phyloP scores from a whole-genome alignment of 129 eudicot species.

The Ambrosia artemisiifolia region DNA sequence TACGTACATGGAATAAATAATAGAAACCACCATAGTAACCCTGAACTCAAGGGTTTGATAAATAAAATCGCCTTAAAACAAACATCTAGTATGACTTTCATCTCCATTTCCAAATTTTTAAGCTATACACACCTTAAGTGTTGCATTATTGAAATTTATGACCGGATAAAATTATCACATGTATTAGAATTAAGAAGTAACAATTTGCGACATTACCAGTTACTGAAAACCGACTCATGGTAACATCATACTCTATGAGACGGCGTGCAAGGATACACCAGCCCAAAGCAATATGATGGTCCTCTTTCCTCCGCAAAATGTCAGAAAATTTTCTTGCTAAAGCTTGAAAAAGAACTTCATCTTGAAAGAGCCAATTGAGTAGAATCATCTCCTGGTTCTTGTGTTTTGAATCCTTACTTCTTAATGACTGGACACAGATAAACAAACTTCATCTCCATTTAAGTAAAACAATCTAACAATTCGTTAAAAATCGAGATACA shows the following conservation, averaged over 20 bases:
- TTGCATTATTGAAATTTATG: background rate
- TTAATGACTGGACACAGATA: constrained; percentile 45
- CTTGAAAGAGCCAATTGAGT: constrained; percentile 86
- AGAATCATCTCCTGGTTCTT: constrained; percentile 66
- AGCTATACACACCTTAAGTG: background rate
- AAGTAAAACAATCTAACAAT: background rate
- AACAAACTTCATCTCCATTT: background rate
- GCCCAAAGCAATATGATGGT: constrained; percentile 70
- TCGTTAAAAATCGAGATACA: background rate
- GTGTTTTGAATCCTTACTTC: constrained; percentile 47
- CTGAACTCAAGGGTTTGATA: background rate
- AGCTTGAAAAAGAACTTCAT: constrained; percentile 53
- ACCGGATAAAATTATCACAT: background rate
- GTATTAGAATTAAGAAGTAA: constrained; percentile 3
- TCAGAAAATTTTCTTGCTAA: constrained; percentile 44
- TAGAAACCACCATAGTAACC: background rate
- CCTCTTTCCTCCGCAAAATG: constrained; percentile 63
- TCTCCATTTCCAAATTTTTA: background rate
- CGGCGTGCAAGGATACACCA: constrained; percentile 85
- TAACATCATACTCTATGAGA: constrained; percentile 64
- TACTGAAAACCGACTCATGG: constrained; percentile 35
- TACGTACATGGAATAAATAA: background rate
- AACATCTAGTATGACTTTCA: background rate
- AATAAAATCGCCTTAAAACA: background rate
- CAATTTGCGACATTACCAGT: constrained; percentile 44